Conservation (phyloP, 2,329 filamentous ascomycete genomes). For the Aspergillus sp. region DNA sequence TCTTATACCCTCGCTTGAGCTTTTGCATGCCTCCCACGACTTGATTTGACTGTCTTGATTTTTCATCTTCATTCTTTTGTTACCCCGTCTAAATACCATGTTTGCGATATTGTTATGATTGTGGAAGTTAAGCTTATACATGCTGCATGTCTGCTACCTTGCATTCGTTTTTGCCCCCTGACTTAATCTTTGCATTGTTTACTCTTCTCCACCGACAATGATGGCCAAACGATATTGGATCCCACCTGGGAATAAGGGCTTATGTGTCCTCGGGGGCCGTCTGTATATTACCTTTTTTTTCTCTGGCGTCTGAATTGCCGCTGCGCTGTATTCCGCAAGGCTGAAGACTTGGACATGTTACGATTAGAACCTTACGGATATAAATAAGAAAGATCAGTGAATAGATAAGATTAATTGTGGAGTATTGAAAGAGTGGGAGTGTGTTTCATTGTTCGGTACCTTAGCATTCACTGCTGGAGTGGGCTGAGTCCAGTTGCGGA, state of each 20-base stretch:
- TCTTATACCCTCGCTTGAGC: slow-evolving; percentile 31
- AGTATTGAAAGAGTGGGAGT: neutral
- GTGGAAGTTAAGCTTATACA: slow-evolving; percentile 15
- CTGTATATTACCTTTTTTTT: slow-evolving; percentile 17
- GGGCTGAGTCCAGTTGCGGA: neutral
- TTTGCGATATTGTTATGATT: slow-evolving; percentile 26
- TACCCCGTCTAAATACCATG: slow-evolving; percentile 22
- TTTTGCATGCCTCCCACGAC: slow-evolving; percentile 29
- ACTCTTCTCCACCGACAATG: neutral
- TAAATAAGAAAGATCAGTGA: neutral
- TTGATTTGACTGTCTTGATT: slow-evolving; percentile 21
- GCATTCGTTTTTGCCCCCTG: slow-evolving; percentile 7
- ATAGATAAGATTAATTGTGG: slow-evolving; percentile 6
- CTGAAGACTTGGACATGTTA: slow-evolving; percentile 14
- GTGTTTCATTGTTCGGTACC: neutral
- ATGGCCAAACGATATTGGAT: neutral
- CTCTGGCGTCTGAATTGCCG: neutral
- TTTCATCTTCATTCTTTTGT: slow-evolving; percentile 16
- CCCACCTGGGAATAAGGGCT: neutral
- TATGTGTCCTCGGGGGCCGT: slow-evolving; percentile 1
- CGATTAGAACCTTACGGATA: slow-evolving; percentile 17
- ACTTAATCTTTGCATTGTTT: slow-evolving; percentile 11
- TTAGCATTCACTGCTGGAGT: neutral
- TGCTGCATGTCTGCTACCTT: slow-evolving; percentile 13
- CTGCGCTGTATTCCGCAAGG: slow-evolving; percentile 5